Evolutionary conservation across 345 rosid genomes (phyloP), one percentile per base, ranked within the genome.

Genomic region (Barbarea vulgaris): DNA sequence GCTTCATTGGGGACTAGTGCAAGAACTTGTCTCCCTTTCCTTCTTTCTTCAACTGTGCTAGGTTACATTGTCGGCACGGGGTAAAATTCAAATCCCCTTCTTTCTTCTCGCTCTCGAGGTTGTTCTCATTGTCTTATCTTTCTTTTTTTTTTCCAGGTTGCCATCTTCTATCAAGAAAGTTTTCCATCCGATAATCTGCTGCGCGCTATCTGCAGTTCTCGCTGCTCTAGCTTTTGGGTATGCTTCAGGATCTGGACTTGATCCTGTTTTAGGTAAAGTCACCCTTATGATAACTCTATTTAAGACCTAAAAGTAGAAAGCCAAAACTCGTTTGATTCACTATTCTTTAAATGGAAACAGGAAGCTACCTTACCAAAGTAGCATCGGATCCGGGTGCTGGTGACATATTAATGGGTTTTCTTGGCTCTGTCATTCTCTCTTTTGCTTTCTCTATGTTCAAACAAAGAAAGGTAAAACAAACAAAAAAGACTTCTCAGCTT

Each of bases 361-460:
- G 96, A 73, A 69, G 79, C 81, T 93, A 91, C 80, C 94, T 93
- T 59, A 93, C 98, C 12, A 89, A 91, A 67, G 84, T 73, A 51
- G 70, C 90, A 57, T 83, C 91, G 5, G 84, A 93, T 84, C 97
- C 98, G 3, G 97, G 97, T 71, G 98, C 98, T 81, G 98, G 97
- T 73, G 98, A 93, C 79, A 77, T 93, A 7, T 79, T 93, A 64
- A 91, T 93, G 98, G 97, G 96, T 50, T 93, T 93, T 82, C 81
- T 91, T 78, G 98, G 97, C 60, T 89, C 97, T 67, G 97, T 93
- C 18, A 93, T 93, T 67, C 91, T 93, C 79, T 91, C 97, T 57
- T 93, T 91, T 48, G 91, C 98, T 44, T 93, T 93, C 81, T 87
- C 98, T 70, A 93, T 91, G 98, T 93, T 93, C 85, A 86, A 94